These are phyloP conservation scores for Discostella stelligera DNA, from an alignment of 352 stramenopile genomes.

Conservation along the genomic window DNA sequence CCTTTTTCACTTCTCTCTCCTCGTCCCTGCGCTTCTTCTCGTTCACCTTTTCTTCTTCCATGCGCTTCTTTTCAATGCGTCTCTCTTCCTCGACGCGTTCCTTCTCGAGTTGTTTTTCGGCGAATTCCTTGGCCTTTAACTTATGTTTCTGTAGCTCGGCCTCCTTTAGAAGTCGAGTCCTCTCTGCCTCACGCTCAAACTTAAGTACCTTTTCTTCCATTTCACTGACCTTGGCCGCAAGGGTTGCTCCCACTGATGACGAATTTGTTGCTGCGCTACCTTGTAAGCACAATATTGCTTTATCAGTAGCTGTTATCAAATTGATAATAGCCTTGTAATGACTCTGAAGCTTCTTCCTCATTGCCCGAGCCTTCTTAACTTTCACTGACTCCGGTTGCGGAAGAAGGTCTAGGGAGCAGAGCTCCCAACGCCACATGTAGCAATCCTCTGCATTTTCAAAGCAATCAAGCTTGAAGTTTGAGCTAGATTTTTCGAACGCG, in stretches of 20 bases:
- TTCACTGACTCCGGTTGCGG: constrained; percentile 33
- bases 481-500: constrained; percentile 18
- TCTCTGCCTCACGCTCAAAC: constrained; percentile 72
- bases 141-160: constrained; percentile 53
- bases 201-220: constrained; percentile 77
- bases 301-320: constrained; percentile 57
- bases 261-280: constrained; percentile 19
- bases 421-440: constrained; percentile 77
- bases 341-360: constrained; percentile 57
- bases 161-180: constrained; percentile 36
- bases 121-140: constrained; percentile 21
- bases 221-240: constrained; percentile 57
- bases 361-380: constrained; percentile 60
- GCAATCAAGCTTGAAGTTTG: constrained; percentile 49
- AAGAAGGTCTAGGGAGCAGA: constrained; percentile 65
- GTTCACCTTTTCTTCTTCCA: constrained; percentile 26
- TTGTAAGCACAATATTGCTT: constrained; percentile 42
- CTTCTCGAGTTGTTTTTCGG: constrained; percentile 44
- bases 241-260: constrained; percentile 25
- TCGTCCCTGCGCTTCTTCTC: constrained; percentile 42
- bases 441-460: constrained; percentile 60
- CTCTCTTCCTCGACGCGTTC: constrained; percentile 33
- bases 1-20: constrained; percentile 37
- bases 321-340: constrained; percentile 55
- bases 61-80: constrained; percentile 37